Conservation (phyloP, 192 early-diverging fungal species). For the Backusella australiensis region DNA sequence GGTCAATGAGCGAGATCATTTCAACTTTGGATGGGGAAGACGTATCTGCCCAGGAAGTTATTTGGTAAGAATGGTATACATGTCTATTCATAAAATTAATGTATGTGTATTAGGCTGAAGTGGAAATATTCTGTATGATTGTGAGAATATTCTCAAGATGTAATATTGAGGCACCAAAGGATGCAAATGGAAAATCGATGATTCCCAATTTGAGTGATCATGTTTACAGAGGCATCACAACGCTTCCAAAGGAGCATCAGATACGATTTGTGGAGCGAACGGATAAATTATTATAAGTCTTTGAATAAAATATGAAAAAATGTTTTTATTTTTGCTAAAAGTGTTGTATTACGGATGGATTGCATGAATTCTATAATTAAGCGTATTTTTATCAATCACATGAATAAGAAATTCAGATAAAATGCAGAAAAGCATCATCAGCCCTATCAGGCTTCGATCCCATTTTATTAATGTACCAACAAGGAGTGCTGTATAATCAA, state of each 20-base stretch:
- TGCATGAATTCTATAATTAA: no score
- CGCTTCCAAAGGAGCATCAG: background rate
- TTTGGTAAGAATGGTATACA: background rate
- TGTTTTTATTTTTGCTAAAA: no score
- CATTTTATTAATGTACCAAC: no score
- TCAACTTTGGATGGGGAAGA: constrained; percentile 24
- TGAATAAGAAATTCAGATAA: no score
- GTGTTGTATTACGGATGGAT: no score
- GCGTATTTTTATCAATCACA: background rate
- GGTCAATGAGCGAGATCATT: background rate
- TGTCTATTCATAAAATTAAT: background rate
- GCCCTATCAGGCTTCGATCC: no score
- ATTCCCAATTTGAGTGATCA: background rate
- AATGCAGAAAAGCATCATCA: no score
- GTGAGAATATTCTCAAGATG: background rate
- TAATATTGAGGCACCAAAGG: background rate
- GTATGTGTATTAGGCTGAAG: background rate
- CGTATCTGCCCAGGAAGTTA: constrained; percentile 13
- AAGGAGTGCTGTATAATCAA: no score
- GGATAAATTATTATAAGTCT: background rate
- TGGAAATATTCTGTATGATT: background rate
- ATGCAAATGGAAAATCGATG: constrained; percentile 3
- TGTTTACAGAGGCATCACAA: constrained; percentile 1
- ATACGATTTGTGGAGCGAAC: background rate
- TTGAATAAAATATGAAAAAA: background rate